phyloP scores from a whole-genome alignment of 1,284 basidiomycete genomes.

The Leccinum subfulvum region DNA sequence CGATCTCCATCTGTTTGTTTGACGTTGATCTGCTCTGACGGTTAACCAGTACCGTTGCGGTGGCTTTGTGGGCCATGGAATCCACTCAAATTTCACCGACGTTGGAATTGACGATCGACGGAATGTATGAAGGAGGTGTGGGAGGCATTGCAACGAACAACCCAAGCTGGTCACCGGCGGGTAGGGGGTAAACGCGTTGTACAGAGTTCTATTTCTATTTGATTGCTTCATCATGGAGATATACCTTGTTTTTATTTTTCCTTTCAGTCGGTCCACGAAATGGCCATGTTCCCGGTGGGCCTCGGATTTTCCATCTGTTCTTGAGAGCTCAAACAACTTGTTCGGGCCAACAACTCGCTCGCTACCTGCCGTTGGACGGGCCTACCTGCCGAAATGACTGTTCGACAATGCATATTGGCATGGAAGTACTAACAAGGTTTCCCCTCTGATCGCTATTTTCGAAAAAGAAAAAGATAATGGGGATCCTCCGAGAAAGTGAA shows the following conservation, averaged over 20 bases:
- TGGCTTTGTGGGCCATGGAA: constrained; percentile 70
- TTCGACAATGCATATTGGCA: too few relatives aligned
- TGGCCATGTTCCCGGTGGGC: neutral
- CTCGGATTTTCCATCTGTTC: neutral
- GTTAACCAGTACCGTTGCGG: constrained; percentile 60
- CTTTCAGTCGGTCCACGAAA: neutral
- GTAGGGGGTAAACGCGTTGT: constrained; percentile 29
- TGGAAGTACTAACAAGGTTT: too few relatives aligned
- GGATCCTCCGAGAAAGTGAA: too few relatives aligned
- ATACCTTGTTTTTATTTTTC: neutral
- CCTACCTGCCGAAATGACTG: too few relatives aligned
- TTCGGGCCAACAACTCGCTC: neutral
- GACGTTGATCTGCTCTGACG: constrained; percentile 1
- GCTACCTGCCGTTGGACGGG: too few relatives aligned
- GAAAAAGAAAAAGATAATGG: too few relatives aligned
- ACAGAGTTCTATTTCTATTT: neutral
- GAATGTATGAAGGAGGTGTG: constrained; percentile 63
- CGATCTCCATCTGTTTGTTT: neutral
- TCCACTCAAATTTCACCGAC: constrained; percentile 48
- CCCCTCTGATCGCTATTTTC: too few relatives aligned
- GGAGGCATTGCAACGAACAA: constrained; percentile 57
- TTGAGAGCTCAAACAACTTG: neutral
- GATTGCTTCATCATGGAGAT: neutral
- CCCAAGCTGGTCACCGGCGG: constrained; percentile 51
- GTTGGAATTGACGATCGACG: constrained; percentile 56